Evolutionary conservation across 352 stramenopile species (phyloP).

Genomic region (Globisporangium takayamanum): DNA sequence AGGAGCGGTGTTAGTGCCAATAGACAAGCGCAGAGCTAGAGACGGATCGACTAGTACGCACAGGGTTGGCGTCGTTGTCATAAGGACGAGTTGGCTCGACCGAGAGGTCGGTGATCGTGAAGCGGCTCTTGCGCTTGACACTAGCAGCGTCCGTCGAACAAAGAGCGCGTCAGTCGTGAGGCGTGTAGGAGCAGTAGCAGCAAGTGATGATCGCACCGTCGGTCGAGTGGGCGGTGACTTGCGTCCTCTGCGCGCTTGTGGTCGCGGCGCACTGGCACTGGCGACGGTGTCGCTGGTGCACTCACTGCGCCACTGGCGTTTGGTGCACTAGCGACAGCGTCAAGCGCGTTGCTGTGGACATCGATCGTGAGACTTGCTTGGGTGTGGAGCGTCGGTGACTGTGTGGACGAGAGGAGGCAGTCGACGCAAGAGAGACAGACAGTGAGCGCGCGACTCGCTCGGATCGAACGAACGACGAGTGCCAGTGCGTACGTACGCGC

Average conservation of each 20-base stretch:
- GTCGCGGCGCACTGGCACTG: not conserved
- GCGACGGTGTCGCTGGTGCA: not conserved
- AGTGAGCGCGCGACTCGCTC: too few relatives aligned
- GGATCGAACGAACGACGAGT: too few relatives aligned
- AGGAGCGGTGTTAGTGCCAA: not conserved
- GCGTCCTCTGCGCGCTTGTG: not conserved
- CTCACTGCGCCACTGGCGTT: not conserved
- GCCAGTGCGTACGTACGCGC: too few relatives aligned
- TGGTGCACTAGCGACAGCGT: not conserved
- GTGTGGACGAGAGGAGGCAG: too few relatives aligned
- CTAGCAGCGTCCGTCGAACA: conserved; percentile 10
- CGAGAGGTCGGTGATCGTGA: conserved; percentile 81
- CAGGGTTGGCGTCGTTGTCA: not conserved
- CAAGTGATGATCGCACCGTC: not conserved
- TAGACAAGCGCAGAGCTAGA: not conserved
- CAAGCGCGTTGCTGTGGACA: not conserved
- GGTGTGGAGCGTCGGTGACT: too few relatives aligned
- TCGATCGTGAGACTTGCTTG: not conserved
- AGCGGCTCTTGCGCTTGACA: conserved; percentile 73
- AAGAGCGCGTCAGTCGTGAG: not conserved
- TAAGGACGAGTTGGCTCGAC: conserved; percentile 25
- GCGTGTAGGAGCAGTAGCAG: not conserved
- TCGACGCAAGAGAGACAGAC: too few relatives aligned
- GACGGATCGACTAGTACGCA: not conserved
- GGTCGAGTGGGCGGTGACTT: not conserved